Base-by-base conservation (phyloP, 208 protist species). In the Crithidia fasciculata region DNA sequence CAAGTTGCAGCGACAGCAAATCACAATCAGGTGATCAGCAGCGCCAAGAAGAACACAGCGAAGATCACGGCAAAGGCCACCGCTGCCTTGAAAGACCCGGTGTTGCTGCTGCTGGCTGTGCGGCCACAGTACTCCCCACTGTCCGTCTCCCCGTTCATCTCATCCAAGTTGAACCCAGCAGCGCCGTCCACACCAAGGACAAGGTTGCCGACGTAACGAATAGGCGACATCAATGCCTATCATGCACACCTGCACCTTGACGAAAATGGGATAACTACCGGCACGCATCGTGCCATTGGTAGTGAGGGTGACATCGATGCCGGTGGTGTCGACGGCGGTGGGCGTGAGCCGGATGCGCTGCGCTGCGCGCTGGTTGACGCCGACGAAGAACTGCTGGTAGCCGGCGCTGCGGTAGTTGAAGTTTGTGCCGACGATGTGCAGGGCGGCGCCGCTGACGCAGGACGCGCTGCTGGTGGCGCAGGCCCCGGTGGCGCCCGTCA, bases 341-440 rank as follows among this genome's bases (percentile, higher is more conserved):
- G 63, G 53, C 8, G 62, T 50, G 45, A 80, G 75, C 19, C n/a
- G 60, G 70, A 85, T 69, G 72, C 72, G 66, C 63, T 72, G 18
- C 57, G 62, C 53, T 75, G 67, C 43, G 69, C 69, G 9, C 15
- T 62, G 19, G 63, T 72, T 72, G 52, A 73, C 63, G 57, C 76
- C 66, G 36, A 85, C 59, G 16, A 69, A 61, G 55, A 85, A 70
- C 57, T 45, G 58, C 62, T 85, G 78, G 72, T 82, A 75, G 39
- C 15, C 28, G 36, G 54, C 15, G n/a, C 40, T 36, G 28, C 63
- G 70, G 53, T 40, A 50, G 72, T 85, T 82, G 70, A 85, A 85
- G 58, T 74, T 66, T 52, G 36, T 77, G 59, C 81, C 72, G 2
- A 5, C 28, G 49, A 86, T 61, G 15, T 59, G 75, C 53, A 86